Percentiles rank a stretch among this genome's conserved stretches.
Conservation (phyloP, 106 monocot species). For the Apostasia shenzhenica region DNA sequence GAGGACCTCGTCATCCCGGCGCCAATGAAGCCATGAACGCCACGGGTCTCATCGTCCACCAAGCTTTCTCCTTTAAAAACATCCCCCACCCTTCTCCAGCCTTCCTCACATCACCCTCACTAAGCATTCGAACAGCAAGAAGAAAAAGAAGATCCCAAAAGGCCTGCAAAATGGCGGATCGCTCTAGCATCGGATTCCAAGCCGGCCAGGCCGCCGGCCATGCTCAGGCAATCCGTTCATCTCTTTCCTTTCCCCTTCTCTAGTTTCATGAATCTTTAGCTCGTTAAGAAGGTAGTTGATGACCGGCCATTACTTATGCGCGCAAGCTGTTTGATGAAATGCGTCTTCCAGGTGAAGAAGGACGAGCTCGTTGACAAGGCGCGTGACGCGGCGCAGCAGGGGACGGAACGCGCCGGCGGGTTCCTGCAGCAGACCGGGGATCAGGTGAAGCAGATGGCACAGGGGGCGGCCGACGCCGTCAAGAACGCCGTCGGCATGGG, state of each 20-base stretch:
- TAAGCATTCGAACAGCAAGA: background rate
- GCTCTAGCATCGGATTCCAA: conserved; percentile 16
- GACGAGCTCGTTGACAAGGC: conserved; percentile 23
- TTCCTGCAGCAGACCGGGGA: conserved; percentile 22
- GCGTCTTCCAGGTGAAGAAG: conserved; percentile 18
- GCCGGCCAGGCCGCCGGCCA: conserved; percentile 37
- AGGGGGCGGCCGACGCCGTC: conserved; percentile 21
- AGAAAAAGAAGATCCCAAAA: background rate
- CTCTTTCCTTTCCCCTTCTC: background rate
- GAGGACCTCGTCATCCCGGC: too few relatives aligned
- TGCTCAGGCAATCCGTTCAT: conserved; percentile 20
- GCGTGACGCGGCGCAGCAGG: conserved; percentile 1
- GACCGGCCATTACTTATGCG: too few relatives aligned
- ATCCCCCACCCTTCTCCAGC: too few relatives aligned
- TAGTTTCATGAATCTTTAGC: background rate
- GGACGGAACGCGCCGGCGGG: conserved; percentile 21
- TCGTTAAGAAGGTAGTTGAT: too few relatives aligned
- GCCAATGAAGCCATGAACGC: too few relatives aligned
- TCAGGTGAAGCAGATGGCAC: conserved; percentile 29
- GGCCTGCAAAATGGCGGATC: conserved; percentile 22
- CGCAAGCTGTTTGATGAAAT: background rate
- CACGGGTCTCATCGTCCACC: too few relatives aligned
- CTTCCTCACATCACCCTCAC: too few relatives aligned
- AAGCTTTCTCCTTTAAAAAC: too few relatives aligned
- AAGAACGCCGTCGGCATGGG: conserved; percentile 36